A percentile compares a stretch with the other conserved stretches of the same genome.
Conservation (phyloP, 108 stramenopile species). For the Skeletonema potamos region DNA sequence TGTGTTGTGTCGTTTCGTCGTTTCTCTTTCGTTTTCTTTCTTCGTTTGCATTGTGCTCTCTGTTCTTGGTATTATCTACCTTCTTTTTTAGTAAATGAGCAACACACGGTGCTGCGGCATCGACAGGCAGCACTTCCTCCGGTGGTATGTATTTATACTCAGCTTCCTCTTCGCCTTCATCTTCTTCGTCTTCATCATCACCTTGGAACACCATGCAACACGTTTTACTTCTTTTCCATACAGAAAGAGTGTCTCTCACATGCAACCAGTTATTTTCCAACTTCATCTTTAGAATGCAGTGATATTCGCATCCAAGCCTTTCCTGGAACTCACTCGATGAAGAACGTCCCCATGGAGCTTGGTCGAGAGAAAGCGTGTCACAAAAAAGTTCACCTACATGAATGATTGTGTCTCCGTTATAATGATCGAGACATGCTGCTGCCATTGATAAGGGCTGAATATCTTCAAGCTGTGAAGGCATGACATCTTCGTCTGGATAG, state of each 20-base stretch:
- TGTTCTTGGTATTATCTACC: neutral
- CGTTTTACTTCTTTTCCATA: constrained; percentile 83
- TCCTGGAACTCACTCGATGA: constrained; percentile 79
- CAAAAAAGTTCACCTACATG: constrained; percentile 86
- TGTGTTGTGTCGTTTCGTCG: neutral
- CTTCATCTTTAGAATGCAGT: constrained; percentile 75
- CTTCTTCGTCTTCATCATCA: constrained; percentile 50
- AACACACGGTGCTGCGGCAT: constrained; percentile 57
- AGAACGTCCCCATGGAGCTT: constrained; percentile 88
- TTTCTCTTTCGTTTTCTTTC: constrained; percentile 10
- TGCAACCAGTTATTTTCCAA: constrained; percentile 82
- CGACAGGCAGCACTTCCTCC: constrained; percentile 66
- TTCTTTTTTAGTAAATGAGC: constrained; percentile 38
- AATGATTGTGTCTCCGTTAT: constrained; percentile 71
- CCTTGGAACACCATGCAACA: constrained; percentile 76
- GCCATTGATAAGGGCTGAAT: constrained; percentile 53
- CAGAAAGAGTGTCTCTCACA: constrained; percentile 72
- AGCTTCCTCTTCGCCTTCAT: constrained; percentile 56
- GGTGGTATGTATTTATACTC: constrained; percentile 76
- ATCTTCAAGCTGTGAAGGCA: constrained; percentile 25
- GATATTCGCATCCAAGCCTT: constrained; percentile 73
- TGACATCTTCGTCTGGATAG: constrained; percentile 84
- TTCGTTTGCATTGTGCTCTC: neutral
- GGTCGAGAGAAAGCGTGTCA: constrained; percentile 66
- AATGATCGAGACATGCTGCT: constrained; percentile 75